Evolutionary conservation across 192 early-diverging fungal genomes (phyloP).

Genomic region (Backusella liffmaniae): DNA sequence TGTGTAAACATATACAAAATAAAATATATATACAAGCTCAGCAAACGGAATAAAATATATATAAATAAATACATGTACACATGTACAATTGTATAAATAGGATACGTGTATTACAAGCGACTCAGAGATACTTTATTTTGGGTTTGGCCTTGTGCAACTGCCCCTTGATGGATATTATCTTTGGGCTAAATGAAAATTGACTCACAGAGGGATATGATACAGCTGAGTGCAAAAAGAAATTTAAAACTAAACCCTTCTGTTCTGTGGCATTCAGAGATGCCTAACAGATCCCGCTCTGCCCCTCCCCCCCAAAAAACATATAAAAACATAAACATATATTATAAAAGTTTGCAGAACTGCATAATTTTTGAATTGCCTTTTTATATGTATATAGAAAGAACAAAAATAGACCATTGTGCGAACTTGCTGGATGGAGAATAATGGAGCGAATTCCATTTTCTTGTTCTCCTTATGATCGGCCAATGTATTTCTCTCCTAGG

Average conservation of each 20-base stretch:
- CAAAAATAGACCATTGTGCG: neutral
- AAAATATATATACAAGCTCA: neutral
- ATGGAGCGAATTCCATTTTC: neutral
- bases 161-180: neutral
- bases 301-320: neutral
- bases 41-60: neutral
- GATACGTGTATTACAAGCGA: neutral
- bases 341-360: no score
- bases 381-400: neutral
- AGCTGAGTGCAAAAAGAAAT: neutral
- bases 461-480: neutral
- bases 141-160: neutral
- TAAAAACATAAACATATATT: neutral
- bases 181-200: conserved; percentile 3
- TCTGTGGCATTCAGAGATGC: neutral
- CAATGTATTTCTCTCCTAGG: neutral
- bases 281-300: neutral
- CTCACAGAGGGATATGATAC: neutral
- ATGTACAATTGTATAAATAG: conserved; percentile 9
- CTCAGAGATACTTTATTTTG: neutral
- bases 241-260: neutral
- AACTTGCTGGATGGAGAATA: neutral
- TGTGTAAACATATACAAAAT: neutral
- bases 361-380: neutral
- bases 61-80: neutral